Evolutionary conservation across 2,329 filamentous ascomycete species (phyloP).

Genomic region (Zymoseptoria passerinii): DNA sequence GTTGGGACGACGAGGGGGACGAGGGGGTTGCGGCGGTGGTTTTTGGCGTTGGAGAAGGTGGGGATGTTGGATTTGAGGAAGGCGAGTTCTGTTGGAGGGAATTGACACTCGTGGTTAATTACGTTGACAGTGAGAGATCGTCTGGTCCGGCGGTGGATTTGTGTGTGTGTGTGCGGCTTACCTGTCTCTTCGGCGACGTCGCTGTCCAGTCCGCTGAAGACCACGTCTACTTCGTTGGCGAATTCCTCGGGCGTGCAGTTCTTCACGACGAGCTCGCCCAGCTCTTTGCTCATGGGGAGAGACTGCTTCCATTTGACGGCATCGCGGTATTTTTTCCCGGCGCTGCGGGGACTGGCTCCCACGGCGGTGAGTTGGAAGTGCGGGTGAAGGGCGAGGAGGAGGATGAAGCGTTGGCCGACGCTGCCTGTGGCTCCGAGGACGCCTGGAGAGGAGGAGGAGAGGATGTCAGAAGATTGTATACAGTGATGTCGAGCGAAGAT

Average conservation of each 20-base stretch:
- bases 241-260: conserved; percentile 79
- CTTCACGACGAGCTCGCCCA: conserved; percentile 75
- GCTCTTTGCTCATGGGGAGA: conserved; percentile 63
- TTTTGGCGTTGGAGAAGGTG: conserved; percentile 97
- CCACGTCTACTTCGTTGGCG: conserved; percentile 70
- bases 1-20: conserved; percentile 92
- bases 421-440: conserved; percentile 90
- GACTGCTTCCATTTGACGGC: conserved; percentile 94
- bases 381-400: conserved; percentile 81
- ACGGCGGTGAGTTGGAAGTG: conserved; percentile 79
- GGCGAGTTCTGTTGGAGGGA: conserved; percentile 59
- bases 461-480: conserved; percentile 22
- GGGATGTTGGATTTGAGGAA: conserved; percentile 82
- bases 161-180: conserved; percentile 37
- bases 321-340: conserved; percentile 90
- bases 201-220: conserved; percentile 87
- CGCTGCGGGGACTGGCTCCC: conserved; percentile 80
- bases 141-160: no score
- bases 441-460: conserved; percentile 36
- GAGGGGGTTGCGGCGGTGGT: conserved; percentile 82
- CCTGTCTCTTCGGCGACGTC: conserved; percentile 88
- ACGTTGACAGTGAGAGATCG: no score
- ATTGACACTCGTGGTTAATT: no score
- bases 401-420: conserved; percentile 90
- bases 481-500: not conserved